phyloP scores from a whole-genome alignment of 768 basidiomycete species.

The Tubosaeta sp. region DNA sequence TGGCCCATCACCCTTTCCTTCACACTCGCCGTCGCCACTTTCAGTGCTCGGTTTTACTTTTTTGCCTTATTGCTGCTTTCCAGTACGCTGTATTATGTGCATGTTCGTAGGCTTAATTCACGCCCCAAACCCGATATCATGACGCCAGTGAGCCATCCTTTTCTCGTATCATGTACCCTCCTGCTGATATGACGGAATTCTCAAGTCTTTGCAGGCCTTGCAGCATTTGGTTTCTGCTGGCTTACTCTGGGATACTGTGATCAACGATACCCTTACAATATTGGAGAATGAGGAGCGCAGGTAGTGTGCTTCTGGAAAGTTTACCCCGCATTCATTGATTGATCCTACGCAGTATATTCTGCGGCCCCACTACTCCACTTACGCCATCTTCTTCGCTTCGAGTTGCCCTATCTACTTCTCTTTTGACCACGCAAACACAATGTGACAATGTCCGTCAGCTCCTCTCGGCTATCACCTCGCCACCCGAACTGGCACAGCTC shows the following conservation, averaged over 20 bases:
- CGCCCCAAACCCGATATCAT: slow-evolving; percentile 43
- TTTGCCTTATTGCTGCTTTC: slow-evolving; percentile 37
- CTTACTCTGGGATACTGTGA: slow-evolving; percentile 66
- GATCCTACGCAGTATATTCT: slow-evolving; percentile 29
- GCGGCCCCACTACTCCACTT: slow-evolving; percentile 39
- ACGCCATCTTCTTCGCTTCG: slow-evolving; percentile 41
- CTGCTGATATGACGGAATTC: slow-evolving; percentile 5
- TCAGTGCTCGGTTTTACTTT: slow-evolving; percentile 42
- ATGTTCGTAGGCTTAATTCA: slow-evolving; percentile 32
- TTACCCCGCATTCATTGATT: background rate
- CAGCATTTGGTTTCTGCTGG: slow-evolving; percentile 66
- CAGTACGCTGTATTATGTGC: slow-evolving; percentile 37
- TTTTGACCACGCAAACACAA: slow-evolving; percentile 73
- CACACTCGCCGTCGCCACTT: slow-evolving; percentile 36
- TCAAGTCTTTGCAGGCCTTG: slow-evolving; percentile 60
- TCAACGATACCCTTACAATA: slow-evolving; percentile 61
- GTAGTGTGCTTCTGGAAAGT: slow-evolving; percentile 34
- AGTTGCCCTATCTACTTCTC: slow-evolving; percentile 65
- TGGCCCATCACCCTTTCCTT: slow-evolving; percentile 39
- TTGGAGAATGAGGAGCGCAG: slow-evolving; percentile 69
- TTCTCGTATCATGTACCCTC: background rate
- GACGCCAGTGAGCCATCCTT: slow-evolving; percentile 44
- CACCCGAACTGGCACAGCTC: slow-evolving; percentile 68
- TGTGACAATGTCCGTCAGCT: slow-evolving; percentile 80
- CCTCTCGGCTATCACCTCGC: slow-evolving; percentile 70